Conservation (phyloP, 2,329 filamentous ascomycete genomes). For the Samsoniella hepiali region DNA sequence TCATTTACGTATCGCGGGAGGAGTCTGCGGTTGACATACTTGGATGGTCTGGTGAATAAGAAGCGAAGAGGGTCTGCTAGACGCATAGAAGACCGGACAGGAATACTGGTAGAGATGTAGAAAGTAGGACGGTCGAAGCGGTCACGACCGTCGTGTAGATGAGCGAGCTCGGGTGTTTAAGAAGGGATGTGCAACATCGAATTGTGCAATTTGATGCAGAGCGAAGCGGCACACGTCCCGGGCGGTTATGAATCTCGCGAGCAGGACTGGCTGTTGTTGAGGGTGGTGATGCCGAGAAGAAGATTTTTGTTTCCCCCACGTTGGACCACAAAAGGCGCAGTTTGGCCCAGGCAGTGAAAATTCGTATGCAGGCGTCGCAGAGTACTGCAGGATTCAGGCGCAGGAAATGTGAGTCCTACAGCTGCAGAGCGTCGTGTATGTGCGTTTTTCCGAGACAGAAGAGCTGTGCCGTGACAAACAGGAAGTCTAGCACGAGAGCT, state of each 20-base stretch:
- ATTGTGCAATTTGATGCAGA: not conserved
- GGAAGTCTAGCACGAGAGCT: conserved; percentile 7
- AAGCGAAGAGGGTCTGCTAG: conserved; percentile 86
- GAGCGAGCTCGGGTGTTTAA: conserved; percentile 21
- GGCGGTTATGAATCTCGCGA: not conserved
- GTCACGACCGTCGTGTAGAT: conserved; percentile 27
- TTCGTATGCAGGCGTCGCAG: not conserved
- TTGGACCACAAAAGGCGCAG: conserved; percentile 13
- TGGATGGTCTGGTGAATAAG: conserved; percentile 82
- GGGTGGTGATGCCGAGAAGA: not conserved
- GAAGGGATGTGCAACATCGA: conserved; percentile 2
- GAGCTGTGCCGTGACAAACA: not conserved
- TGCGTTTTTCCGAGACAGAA: not conserved
- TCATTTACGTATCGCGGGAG: conserved; percentile 11
- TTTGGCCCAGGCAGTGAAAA: not conserved
- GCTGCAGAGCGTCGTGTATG: not conserved
- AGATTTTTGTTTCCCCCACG: conserved; percentile 5
- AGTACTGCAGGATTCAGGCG: not conserved
- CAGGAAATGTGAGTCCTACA: not conserved
- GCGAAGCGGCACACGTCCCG: not conserved
- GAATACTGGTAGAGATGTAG: conserved; percentile 20
- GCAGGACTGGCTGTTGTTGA: not conserved
- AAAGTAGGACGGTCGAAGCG: conserved; percentile 20
- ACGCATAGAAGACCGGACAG: conserved; percentile 71
- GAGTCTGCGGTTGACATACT: conserved; percentile 55